Evolutionary conservation across 768 basidiomycete genomes (phyloP), one percentile per base, ranked within the genome.

Genomic region (Kwoniella bestiolae): DNA sequence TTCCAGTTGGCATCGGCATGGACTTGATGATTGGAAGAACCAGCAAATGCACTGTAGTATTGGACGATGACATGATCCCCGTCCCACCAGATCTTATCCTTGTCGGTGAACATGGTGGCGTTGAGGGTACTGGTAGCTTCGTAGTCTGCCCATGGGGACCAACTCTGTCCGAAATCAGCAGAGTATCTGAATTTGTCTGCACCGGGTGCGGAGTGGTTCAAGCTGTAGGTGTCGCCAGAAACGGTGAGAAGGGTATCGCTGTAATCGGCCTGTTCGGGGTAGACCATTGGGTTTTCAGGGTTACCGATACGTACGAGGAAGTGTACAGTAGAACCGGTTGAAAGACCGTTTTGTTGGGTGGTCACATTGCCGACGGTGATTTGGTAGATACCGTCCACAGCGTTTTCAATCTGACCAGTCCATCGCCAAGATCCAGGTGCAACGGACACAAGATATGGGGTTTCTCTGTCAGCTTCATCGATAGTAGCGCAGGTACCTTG

Each of bases 1-100:
- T 77, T 79, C 78, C 86, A 91, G 46, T 85, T 85, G 63, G 84
- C 79, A 75, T 96, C 94, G 18, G 90, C 90, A 70, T 95, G 93
- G 11, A 92, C 82, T 35, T 91, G 87, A 46, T 87, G 85, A 28
- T 85, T 83, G 6, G 88, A 82, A 2, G 90, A 89, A 62, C 86
- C 73, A 1, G 87, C 85, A 3, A 86, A 82, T 34, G 85, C 82
- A 67, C 88, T 90, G 90, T 91, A 95, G 81, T 96, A 95, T 84
- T 96, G 92, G 35, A 95, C 86, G 82, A 91, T 88, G 78, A 95
- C 85, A 79, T 96, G 94, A 63, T 90, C 81, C 6, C 94, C 94
- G 1, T 80, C 61, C 94, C 94, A 96, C 81, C 88, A 93, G 47
- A 82, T 82, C n/a, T n/a, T n/a, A 16, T 80, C 81, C 35, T 76